Evolutionary conservation across 805 yeast species (phyloP), one percentile per base, ranked within the genome.

Genomic region (Diddensiella caesifluorescens): DNA sequence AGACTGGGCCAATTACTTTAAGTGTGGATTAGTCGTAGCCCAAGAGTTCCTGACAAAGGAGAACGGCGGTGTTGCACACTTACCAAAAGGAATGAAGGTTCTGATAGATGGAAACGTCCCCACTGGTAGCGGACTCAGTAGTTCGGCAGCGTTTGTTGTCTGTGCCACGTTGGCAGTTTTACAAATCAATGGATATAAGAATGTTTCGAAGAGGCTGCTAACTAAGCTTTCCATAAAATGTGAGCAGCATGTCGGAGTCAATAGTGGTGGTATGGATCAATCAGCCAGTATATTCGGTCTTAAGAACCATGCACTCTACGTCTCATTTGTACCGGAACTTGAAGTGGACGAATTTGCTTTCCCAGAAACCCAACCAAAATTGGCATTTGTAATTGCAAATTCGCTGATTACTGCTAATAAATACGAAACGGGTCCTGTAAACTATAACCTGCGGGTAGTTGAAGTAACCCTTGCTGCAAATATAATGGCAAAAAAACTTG

Each of bases 241-340:
- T 29, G 88, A 81, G 56, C 84, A 80, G 60, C 75, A 75, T 41
- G 77, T 81, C 27, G 88, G 88, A 26, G 83, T 81, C 39, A 80
- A 78, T 57, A 77, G 80, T 26, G 89, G 88, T n/a, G 87, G 88
- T 29, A 75, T 81, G 83, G 88, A 81, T 56, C 88, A 81, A 61
- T 72, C 81, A 37, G 88, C 87, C 2, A 75, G 83, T 0, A 70
- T 82, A 19, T 79, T 73, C 49, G 87, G 88, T 16, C 76, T 72
- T 52, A 63, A 60, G 31, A 69, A 68, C 45, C 75, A 80, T 48
- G 81, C 80, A 1, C 60, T 80, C 41, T 69, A 72, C 49, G 75
- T 81, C 15, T 74, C 73, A 49, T 81, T 80, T 62, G 68, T 70
- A 46, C 88, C 89, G 2, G 57, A 66, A 46, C 64, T 82, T 35